Conservation (phyloP, 2,329 filamentous ascomycete species). For the Colletotrichum sp. region DNA sequence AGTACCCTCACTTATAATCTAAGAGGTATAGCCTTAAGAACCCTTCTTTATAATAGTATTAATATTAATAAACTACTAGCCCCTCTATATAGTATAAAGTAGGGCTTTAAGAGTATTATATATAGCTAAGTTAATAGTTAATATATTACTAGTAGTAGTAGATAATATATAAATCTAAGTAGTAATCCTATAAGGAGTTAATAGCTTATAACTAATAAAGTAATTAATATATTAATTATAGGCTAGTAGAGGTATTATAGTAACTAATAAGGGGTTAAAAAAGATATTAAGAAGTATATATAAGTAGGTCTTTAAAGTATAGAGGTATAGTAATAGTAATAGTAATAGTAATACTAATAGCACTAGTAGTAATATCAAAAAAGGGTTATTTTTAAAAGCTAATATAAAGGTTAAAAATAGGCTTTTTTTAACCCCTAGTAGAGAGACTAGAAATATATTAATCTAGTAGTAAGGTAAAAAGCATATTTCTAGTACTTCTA, state of each 20-base stretch:
- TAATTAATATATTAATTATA: neutral
- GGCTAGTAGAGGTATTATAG: neutral
- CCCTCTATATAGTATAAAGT: neutral
- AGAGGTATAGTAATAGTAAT: no score
- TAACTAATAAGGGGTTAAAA: neutral
- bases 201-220: neutral
- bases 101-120: neutral
- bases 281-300: neutral
- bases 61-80: no score
- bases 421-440: no score
- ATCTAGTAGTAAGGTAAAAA: no score
- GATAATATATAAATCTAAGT: neutral
- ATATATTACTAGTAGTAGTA: neutral
- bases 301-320: neutral
- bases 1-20: no score
- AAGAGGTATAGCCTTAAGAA: no score
- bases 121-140: neutral
- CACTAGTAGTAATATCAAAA: no score
- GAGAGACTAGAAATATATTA: no score
- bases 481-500: neutral
- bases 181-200: neutral
- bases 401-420: no score
- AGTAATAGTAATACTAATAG: no score
- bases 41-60: no score
- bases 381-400: no score